Conservation (phyloP, 768 basidiomycete species). For the Russula olivacea region DNA sequence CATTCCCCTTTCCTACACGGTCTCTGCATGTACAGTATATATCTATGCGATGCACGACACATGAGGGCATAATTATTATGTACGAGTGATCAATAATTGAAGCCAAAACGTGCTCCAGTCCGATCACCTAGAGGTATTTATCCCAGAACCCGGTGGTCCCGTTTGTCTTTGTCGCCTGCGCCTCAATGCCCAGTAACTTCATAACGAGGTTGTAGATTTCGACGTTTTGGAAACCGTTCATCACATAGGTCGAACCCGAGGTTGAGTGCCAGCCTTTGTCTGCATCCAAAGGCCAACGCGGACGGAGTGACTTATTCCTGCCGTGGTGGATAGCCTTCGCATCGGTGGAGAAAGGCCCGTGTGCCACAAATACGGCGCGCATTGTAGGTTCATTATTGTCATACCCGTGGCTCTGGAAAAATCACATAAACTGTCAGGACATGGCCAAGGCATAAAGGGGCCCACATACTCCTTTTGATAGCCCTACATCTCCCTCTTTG, state of each 20-base stretch:
- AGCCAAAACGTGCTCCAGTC: background rate
- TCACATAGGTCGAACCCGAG: slow-evolving; percentile 57
- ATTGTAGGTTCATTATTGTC: slow-evolving; percentile 73
- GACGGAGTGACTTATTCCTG: slow-evolving; percentile 18
- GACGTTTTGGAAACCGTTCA: slow-evolving; percentile 80
- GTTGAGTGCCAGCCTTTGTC: slow-evolving; percentile 64
- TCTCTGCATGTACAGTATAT: background rate
- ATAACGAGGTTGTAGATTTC: slow-evolving; percentile 80
- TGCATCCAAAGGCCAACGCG: slow-evolving; percentile 30
- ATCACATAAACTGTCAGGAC: slow-evolving; percentile 2
- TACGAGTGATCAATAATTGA: background rate
- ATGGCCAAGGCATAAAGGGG: background rate
- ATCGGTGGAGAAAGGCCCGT: slow-evolving; percentile 77
- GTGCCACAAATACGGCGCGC: slow-evolving; percentile 88
- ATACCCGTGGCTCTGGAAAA: slow-evolving; percentile 76
- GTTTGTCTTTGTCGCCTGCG: slow-evolving; percentile 55
- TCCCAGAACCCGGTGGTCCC: slow-evolving; percentile 85
- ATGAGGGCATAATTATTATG: background rate
- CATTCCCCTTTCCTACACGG: background rate
- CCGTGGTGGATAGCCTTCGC: slow-evolving; percentile 52
- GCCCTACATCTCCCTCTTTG: slow-evolving; percentile 50
- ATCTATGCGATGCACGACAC: background rate
- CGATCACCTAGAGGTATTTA: slow-evolving; percentile 46
- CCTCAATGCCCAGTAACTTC: slow-evolving; percentile 62
- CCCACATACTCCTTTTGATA: slow-evolving; percentile 66